Evolutionary conservation across 768 basidiomycete genomes (phyloP).

Genomic region (Lactarius vividus): DNA sequence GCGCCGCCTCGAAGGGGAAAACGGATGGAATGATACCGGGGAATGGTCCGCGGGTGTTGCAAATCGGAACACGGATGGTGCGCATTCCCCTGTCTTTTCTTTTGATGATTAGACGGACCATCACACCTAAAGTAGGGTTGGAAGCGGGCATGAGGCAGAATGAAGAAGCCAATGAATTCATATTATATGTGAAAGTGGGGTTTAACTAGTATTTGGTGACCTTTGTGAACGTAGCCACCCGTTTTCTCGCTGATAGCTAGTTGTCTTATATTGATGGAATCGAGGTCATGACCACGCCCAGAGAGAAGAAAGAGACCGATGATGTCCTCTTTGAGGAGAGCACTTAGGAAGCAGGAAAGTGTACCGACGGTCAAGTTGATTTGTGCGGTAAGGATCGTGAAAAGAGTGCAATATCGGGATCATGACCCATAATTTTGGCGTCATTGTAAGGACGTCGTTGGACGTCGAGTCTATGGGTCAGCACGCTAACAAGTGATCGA

Average conservation of each 20-base stretch:
- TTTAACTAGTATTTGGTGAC: constrained; percentile 49
- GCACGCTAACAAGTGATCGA: not conserved
- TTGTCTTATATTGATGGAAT: constrained; percentile 62
- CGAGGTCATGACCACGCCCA: constrained; percentile 58
- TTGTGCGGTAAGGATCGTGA: constrained; percentile 51
- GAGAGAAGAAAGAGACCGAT: constrained; percentile 31
- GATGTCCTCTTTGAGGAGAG: constrained; percentile 50
- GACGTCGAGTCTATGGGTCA: constrained; percentile 38
- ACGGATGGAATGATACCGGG: constrained; percentile 49
- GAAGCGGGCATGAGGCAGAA: constrained; percentile 59
- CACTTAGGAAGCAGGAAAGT: constrained; percentile 47
- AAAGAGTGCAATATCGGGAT: constrained; percentile 51
- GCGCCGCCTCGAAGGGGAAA: constrained; percentile 51
- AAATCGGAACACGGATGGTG: constrained; percentile 54
- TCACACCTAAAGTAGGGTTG: constrained; percentile 53
- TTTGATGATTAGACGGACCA: constrained; percentile 53
- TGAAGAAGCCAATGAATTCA: constrained; percentile 8
- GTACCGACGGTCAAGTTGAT: constrained; percentile 54
- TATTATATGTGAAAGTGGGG: not conserved
- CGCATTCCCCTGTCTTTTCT: constrained; percentile 50
- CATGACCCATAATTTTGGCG: constrained; percentile 49
- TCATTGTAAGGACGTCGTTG: constrained; percentile 48
- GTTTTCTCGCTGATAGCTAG: constrained; percentile 47
- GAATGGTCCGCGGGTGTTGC: constrained; percentile 52
- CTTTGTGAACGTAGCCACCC: constrained; percentile 51